Percentiles rank a stretch among this genome's conserved stretches.
These are phyloP conservation scores for Candida caryicola DNA, from an alignment of 805 yeast genomes.

Conservation along the genomic window DNA sequence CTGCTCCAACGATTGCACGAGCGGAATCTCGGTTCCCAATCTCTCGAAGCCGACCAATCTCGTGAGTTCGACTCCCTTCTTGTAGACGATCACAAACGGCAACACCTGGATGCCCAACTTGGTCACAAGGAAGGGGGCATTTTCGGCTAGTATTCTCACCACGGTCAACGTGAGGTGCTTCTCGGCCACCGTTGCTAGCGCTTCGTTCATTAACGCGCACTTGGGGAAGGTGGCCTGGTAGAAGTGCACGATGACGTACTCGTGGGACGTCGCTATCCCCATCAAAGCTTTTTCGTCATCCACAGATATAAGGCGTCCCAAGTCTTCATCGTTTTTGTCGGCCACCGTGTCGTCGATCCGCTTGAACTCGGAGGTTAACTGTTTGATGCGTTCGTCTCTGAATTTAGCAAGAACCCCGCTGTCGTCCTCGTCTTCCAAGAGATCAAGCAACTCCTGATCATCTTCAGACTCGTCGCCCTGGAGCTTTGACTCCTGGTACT, in stretches of 20 bases:
- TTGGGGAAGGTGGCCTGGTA: constrained; percentile 57
- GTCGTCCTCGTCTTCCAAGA: constrained; percentile 44
- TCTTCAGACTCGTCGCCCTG: constrained; percentile 13
- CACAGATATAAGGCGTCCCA: constrained; percentile 42
- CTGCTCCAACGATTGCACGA: constrained; percentile 51
- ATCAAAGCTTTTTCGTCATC: constrained; percentile 57
- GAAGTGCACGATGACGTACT: constrained; percentile 56
- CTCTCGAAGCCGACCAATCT: constrained; percentile 70
- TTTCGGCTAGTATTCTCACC: constrained; percentile 53
- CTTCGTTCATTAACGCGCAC: constrained; percentile 57
- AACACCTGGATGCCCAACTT: constrained; percentile 62
- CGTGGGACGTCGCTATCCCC: constrained; percentile 43
- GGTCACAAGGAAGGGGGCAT: constrained; percentile 70
- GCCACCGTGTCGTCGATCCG: constrained; percentile 27
- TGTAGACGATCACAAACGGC: constrained; percentile 67
- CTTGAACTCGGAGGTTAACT: constrained; percentile 46
- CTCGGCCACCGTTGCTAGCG: constrained; percentile 44
- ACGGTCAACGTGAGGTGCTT: constrained; percentile 57
- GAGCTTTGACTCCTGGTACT: constrained; percentile 43
- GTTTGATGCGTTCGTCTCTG: constrained; percentile 62
- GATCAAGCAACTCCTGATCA: constrained; percentile 8
- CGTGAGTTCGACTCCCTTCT: constrained; percentile 55
- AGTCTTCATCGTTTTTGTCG: constrained; percentile 31
- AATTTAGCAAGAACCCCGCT: constrained; percentile 44
- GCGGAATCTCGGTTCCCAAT: constrained; percentile 45